A percentile compares a stretch with the other conserved stretches of the same genome.
These are phyloP conservation scores for Neonectria magnoliae DNA, from an alignment of 2,329 filamentous ascomycete genomes.

Conservation along the genomic window DNA sequence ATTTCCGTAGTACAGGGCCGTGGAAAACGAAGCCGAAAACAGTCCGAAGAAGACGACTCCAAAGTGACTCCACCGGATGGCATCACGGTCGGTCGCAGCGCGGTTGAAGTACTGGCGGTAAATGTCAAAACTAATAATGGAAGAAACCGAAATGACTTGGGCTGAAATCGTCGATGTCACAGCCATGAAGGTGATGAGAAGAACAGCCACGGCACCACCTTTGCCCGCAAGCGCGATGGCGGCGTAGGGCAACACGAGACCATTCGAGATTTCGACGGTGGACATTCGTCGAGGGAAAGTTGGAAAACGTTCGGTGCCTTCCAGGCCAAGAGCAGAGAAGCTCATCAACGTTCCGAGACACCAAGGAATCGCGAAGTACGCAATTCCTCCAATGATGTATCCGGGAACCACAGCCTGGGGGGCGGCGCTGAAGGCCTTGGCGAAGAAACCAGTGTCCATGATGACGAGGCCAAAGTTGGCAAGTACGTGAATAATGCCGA, in stretches of 20 bases:
- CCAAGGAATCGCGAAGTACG: slow-evolving; percentile 66
- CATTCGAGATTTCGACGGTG: slow-evolving; percentile 70
- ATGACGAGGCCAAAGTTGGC: slow-evolving; percentile 64
- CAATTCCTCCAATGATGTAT: slow-evolving; percentile 62
- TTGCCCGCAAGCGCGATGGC: slow-evolving; percentile 75
- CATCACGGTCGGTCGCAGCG: slow-evolving; percentile 56
- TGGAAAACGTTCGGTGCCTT: slow-evolving; percentile 60
- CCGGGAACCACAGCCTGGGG: slow-evolving; percentile 60
- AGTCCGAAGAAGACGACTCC: slow-evolving; percentile 63
- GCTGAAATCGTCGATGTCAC: slow-evolving; percentile 69
- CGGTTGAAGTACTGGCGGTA: slow-evolving; percentile 61
- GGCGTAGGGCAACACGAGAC: slow-evolving; percentile 75
- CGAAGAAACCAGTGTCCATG: slow-evolving; percentile 64
- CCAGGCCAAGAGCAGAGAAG: slow-evolving; percentile 58
- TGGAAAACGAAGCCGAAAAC: slow-evolving; percentile 62
- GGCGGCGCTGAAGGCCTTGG: slow-evolving; percentile 61
- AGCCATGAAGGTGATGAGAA: slow-evolving; percentile 80
- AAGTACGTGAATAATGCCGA: slow-evolving; percentile 59
- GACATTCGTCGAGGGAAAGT: slow-evolving; percentile 67
- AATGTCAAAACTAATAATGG: slow-evolving; percentile 64
- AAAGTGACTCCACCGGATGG: slow-evolving; percentile 62
- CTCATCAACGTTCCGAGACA: slow-evolving; percentile 62
- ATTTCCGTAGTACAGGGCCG: slow-evolving; percentile 62
- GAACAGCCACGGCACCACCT: slow-evolving; percentile 73
- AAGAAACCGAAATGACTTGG: slow-evolving; percentile 63